These are phyloP conservation scores for Parietichytrium sp. DNA, from an alignment of 108 stramenopile species.

Conservation along the genomic window DNA sequence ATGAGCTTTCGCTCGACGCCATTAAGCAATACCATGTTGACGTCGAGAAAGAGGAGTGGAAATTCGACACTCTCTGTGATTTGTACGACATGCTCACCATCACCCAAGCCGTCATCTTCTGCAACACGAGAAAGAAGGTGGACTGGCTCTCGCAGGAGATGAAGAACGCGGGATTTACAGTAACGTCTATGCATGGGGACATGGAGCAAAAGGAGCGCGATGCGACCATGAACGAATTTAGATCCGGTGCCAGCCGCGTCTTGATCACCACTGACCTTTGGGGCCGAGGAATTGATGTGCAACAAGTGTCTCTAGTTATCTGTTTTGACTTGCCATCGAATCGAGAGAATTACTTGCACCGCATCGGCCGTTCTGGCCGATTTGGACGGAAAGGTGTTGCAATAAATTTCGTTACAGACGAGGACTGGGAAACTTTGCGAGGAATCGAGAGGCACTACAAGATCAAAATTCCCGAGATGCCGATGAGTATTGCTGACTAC, in stretches of 20 bases:
- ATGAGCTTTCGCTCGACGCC: conserved; percentile 96
- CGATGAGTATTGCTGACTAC: conserved; percentile 83
- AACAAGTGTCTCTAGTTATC: conserved; percentile 97
- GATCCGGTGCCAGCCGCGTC: conserved; percentile 86
- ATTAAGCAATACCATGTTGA: conserved; percentile 95
- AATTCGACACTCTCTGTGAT: conserved; percentile 98
- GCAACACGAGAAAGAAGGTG: conserved; percentile 94
- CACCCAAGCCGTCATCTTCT: conserved; percentile 98
- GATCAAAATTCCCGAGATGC: conserved; percentile 96
- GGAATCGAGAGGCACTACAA: conserved; percentile 96
- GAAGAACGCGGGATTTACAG: conserved; percentile 92
- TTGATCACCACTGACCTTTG: conserved; percentile 97
- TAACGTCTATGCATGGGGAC: conserved; percentile 94
- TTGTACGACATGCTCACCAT: conserved; percentile 97
- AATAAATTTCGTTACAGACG: conserved; percentile 95
- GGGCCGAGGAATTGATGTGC: conserved; percentile 98
- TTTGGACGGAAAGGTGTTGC: conserved; percentile 98
- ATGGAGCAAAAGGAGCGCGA: conserved; percentile 91
- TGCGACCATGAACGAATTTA: conserved; percentile 94
- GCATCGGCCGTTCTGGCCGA: conserved; percentile 93
- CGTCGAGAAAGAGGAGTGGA: conserved; percentile 99
- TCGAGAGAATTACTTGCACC: conserved; percentile 94
- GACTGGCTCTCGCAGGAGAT: conserved; percentile 93
- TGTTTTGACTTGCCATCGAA: conserved; percentile 93
- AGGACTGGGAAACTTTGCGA: conserved; percentile 80